Conservation (phyloP, 2,329 filamentous ascomycete species). For the Epicoccum nigrum region DNA sequence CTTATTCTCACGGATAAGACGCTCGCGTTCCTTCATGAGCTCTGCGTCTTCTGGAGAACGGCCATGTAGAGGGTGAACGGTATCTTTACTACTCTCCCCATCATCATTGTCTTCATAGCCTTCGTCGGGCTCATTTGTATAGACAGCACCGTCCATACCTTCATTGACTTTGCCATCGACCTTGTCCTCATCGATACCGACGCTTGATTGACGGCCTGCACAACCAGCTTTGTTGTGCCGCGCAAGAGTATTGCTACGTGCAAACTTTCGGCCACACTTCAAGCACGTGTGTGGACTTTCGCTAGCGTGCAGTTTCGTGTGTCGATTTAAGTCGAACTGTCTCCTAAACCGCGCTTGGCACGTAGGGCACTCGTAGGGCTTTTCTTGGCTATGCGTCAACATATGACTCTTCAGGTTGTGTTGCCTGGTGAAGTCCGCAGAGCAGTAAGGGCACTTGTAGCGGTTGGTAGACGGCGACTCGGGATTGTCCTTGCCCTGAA, state of each 20-base stretch:
- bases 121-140: conserved; percentile 63
- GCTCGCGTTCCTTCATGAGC: no score
- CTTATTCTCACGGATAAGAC: no score
- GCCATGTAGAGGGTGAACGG: no score
- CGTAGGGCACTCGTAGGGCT: conserved; percentile 92
- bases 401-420: conserved; percentile 98
- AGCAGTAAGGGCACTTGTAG: conserved; percentile 95
- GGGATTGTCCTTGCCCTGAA: conserved; percentile 62
- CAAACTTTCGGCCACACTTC: conserved; percentile 93
- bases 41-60: no score
- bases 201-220: conserved; percentile 87
- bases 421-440: conserved; percentile 94
- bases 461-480: conserved; percentile 81
- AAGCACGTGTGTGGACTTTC: conserved; percentile 94
- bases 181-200: conserved; percentile 76
- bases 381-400: conserved; percentile 96
- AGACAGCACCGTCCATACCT: conserved; percentile 68
- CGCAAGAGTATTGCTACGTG: conserved; percentile 90
- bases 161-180: conserved; percentile 58
- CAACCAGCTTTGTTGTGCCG: conserved; percentile 97
- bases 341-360: conserved; percentile 91
- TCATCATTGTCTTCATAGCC: conserved; percentile 57
- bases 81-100: no score
- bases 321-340: conserved; percentile 92
- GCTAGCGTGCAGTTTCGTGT: conserved; percentile 94